Evolutionary conservation across 257 asterid genomes (phyloP).

Genomic region (Ophiorrhiza pumila): DNA sequence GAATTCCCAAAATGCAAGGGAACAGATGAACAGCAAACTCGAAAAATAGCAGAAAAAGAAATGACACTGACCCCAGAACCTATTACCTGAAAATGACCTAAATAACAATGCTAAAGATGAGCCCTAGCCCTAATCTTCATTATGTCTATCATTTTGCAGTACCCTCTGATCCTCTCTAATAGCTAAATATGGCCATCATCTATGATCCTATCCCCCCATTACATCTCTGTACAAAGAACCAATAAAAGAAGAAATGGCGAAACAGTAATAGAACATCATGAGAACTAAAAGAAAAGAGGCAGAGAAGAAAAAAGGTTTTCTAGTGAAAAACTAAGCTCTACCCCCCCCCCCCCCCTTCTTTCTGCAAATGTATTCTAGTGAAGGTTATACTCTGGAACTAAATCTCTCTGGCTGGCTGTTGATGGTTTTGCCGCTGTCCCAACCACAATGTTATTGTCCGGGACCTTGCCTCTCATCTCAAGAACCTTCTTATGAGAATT

Average conservation of each 20-base stretch:
- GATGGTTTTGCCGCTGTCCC: slow-evolving; percentile 4
- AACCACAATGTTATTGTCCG: neutral
- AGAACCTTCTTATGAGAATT: slow-evolving; percentile 62
- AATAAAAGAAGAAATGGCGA: slow-evolving; percentile 32
- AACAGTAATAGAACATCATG: slow-evolving; percentile 14
- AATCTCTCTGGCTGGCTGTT: slow-evolving; percentile 20
- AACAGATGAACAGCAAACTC: slow-evolving; percentile 13
- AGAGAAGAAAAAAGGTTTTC: slow-evolving; percentile 5
- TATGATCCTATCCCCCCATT: slow-evolving; percentile 27
- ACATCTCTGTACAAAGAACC: slow-evolving; percentile 45
- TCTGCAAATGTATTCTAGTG: slow-evolving; percentile 15
- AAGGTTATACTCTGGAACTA: slow-evolving; percentile 17
- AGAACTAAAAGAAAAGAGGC: neutral
- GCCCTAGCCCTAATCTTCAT: slow-evolving; percentile 26
- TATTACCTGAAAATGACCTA: slow-evolving; percentile 20
- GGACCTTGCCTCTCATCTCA: slow-evolving; percentile 42
- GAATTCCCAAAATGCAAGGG: slow-evolving; percentile 30
- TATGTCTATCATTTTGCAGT: slow-evolving; percentile 7
- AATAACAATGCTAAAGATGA: slow-evolving; percentile 21
- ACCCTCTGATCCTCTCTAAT: slow-evolving; percentile 19
- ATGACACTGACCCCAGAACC: slow-evolving; percentile 23
- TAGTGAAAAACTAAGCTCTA: slow-evolving; percentile 13
- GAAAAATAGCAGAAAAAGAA: slow-evolving; percentile 3
- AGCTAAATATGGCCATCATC: slow-evolving; percentile 31
- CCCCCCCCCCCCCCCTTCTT: neutral